Evolutionary conservation across 164 flowering plant species (phyloP).

Genomic region (Protea cynaroides): DNA sequence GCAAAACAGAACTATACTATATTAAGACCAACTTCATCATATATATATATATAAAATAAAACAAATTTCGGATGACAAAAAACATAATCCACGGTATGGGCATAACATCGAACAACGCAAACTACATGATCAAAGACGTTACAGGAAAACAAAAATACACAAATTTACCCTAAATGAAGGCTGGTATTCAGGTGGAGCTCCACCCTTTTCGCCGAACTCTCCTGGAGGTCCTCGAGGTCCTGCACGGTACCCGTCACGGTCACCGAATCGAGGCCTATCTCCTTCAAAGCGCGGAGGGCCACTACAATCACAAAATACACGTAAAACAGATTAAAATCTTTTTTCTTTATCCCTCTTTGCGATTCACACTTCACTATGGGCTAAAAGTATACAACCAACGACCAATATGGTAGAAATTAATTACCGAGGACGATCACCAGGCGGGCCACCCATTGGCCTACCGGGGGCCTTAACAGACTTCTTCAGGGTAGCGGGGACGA

Average conservation of each 20-base stretch:
- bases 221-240: constrained; percentile 43
- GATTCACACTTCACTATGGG: no score
- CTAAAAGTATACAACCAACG: no score
- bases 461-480: constrained; percentile 38
- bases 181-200: constrained; percentile 18
- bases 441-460: constrained; percentile 41
- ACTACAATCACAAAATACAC: background rate
- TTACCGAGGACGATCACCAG: constrained; percentile 40
- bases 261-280: constrained; percentile 33
- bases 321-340: background rate
- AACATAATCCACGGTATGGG: no score
- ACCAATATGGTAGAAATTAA: background rate
- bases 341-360: no score
- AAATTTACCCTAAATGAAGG: constrained; percentile 14
- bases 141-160: no score
- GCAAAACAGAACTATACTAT: no score
- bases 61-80: no score
- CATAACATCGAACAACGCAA: no score
- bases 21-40: no score
- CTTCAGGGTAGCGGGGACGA: constrained; percentile 50
- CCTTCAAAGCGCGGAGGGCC: constrained; percentile 28
- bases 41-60: no score
- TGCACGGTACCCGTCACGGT: constrained; percentile 31
- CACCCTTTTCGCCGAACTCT: constrained; percentile 21
- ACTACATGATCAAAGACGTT: no score